Base-by-base conservation (phyloP, 768 basidiomycete genomes). In the Calocybe cyanea region DNA sequence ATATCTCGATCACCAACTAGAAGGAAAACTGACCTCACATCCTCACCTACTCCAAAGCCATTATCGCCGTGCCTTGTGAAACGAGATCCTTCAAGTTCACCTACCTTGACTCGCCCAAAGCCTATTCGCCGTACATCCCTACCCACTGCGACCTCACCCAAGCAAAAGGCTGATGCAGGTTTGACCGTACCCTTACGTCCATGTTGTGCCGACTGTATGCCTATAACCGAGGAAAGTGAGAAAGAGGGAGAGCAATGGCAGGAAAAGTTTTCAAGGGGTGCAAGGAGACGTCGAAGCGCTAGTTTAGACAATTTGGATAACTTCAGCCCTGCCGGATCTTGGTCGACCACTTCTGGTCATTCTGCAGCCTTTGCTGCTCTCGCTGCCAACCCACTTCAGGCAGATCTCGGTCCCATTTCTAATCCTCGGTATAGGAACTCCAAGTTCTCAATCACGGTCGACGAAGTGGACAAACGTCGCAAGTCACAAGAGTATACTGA, bases 151-250 rank as follows among this genome's bases (percentile, higher is more conserved):
- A 60, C 62, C n/a, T 67, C 69, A 38, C 54, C 60, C 14, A 58
- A 58, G 15, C 60, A 54, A 36, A 58, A 60, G 45, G 69, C 65
- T 15, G 53, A 72, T 13, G 62, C 71, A 32, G 49, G 63, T 19
- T 51, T 69, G 23, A 87, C 83, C 0, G 63, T 90, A 1, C 87
- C 87, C 6, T 66, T 90, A 13, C 80, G 87, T 34, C 70, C 80
- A 10, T 90, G 87, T 61, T 90, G 87, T 55, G 60, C 71, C 7
- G 74, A 79, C 36, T 90, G 87, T 57, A 71, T 77, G 32, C 59
- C 63, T 28, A 71, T 72, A 48, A 83, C 78, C 2, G 86, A 88
- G 35, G 71, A 77, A 43, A 76, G 71, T 39, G 56, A 77, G 30
- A 60, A 69, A 33, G 66, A 77, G 52, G 83, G 81, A 24, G 76